Percentiles rank a stretch among this genome's conserved stretches.
These are phyloP conservation scores for Pilasporangium apinafurcum DNA, from an alignment of 352 stramenopile genomes.

Conservation along the genomic window DNA sequence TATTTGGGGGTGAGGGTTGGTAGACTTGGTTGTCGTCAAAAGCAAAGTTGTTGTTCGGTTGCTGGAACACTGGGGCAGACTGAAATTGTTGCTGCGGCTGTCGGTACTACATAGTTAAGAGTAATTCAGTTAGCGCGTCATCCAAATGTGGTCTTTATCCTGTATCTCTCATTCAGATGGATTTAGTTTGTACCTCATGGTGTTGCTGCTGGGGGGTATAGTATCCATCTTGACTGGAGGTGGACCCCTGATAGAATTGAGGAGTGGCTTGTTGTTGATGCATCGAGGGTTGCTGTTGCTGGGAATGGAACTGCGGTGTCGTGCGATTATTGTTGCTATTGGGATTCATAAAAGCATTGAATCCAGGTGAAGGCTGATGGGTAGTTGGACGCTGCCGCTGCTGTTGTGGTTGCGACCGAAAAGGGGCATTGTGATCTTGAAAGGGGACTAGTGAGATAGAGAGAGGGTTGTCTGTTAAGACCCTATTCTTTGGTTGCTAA, in stretches of 20 bases:
- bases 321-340: constrained; percentile 2
- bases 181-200: constrained; percentile 29
- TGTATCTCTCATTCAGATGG: too few species aligned
- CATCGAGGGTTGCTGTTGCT: constrained; percentile 25
- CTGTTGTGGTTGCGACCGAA: constrained; percentile 7
- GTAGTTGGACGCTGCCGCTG: constrained; percentile 29
- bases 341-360: constrained; percentile 5
- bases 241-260: constrained; percentile 44
- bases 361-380: constrained; percentile 11
- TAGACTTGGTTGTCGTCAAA: constrained; percentile 4
- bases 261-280: constrained; percentile 42
- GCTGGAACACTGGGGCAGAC: constrained; percentile 29
- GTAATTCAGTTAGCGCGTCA: too few species aligned
- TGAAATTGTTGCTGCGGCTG: constrained; percentile 17
- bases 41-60: constrained; percentile 4
- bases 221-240: constrained; percentile 16
- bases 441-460: constrained; percentile 36
- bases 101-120: constrained; percentile 27
- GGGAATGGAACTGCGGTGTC: constrained; percentile 20
- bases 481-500: too few species aligned
- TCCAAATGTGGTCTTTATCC: too few species aligned
- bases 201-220: constrained; percentile 22
- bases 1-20: constrained; percentile 11
- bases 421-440: constrained; percentile 42
- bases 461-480: not conserved